These are phyloP conservation scores for Sarocladium oryzae DNA, from an alignment of 2,329 filamentous ascomycete species.

Conservation along the genomic window DNA sequence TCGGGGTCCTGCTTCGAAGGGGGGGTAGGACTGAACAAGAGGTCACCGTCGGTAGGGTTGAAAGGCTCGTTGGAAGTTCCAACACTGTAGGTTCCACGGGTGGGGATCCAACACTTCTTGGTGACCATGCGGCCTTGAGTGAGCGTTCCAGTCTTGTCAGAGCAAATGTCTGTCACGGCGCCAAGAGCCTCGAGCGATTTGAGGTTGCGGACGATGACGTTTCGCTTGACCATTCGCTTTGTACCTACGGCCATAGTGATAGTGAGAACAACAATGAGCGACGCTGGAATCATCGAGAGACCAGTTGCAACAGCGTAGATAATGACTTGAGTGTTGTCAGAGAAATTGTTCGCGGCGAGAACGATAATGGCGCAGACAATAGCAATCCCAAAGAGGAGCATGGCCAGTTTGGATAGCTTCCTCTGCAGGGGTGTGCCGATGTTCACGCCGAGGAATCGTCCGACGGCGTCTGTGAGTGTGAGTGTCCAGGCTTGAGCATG, in stretches of 20 bases:
- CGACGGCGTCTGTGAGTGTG: constrained; percentile 29
- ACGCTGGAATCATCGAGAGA: constrained; percentile 45
- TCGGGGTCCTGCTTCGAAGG: constrained; percentile 23
- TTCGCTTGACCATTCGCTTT: constrained; percentile 45
- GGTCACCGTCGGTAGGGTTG: constrained; percentile 46
- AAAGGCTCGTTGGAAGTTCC: constrained; percentile 47
- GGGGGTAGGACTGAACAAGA: constrained; percentile 31
- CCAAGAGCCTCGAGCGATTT: constrained; percentile 47
- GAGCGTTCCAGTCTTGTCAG: constrained; percentile 51
- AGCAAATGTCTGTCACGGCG: constrained; percentile 50
- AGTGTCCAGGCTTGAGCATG: constrained; percentile 30
- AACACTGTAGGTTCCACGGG: constrained; percentile 39
- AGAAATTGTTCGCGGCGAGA: constrained; percentile 35
- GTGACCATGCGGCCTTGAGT: constrained; percentile 49
- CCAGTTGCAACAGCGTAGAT: constrained; percentile 39
- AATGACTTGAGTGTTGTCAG: constrained; percentile 31
- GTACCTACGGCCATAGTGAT: constrained; percentile 54
- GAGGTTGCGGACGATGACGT: constrained; percentile 47
- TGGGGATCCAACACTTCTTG: constrained; percentile 45
- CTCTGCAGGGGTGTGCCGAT: constrained; percentile 63
- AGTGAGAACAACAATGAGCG: constrained; percentile 45
- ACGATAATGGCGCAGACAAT: constrained; percentile 39
- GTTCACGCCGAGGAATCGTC: constrained; percentile 41
- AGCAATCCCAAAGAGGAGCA: constrained; percentile 58
- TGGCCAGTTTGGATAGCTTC: constrained; percentile 63